Base-by-base conservation (phyloP, 2,329 filamentous ascomycete genomes). In the Sarocladiaceae sp. region DNA sequence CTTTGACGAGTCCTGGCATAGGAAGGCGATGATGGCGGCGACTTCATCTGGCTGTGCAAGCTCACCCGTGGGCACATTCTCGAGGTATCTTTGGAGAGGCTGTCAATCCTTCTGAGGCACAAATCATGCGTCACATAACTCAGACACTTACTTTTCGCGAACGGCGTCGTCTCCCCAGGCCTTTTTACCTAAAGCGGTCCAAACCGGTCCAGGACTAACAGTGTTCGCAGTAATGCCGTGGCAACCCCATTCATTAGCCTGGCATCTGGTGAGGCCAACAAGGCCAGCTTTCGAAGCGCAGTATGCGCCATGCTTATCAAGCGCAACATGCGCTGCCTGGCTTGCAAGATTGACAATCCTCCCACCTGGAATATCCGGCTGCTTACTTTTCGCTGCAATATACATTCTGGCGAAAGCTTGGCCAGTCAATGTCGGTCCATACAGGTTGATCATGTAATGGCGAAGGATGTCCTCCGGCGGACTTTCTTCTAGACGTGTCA, bases 201-300 rank as follows among this genome's bases (percentile, higher is more conserved):
- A 54, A 20, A 56, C 54, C 2, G 52, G 52, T 4, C 52, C 52
- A 12, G 54, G 54, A 17, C 52, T 53, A 17, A 56, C 50, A 7
- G 52, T 53, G 18, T 56, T 56, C 42, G 51, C 28, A 12, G 54
- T 56, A 40, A 56, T 56, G 35, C 54, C 54, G 12, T 33, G 28
- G 26, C 22, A 12, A 4, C 46, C 52, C 54, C 54, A 56, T 33
- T 56, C 54, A n/a, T 36, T 52, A 1, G 54, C 54, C 50, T 53
- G 52, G 22, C 52, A 52, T 42, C 35, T 53, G n/a, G 54, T 56
- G 35, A 56, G 23, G 1, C 52, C 54, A n/a, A 52, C 18, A 11
- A 56, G 26, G 7, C 54, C 54, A 23, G 54, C 54, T 39, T 56
- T 56, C 15, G 54, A 56, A 13, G 54, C 54, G 26, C 54, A 56